Percentiles rank a stretch among this genome's conserved stretches.
Conservation (phyloP, 129 eudicot species). For the Saposhnikovia divaricata region DNA sequence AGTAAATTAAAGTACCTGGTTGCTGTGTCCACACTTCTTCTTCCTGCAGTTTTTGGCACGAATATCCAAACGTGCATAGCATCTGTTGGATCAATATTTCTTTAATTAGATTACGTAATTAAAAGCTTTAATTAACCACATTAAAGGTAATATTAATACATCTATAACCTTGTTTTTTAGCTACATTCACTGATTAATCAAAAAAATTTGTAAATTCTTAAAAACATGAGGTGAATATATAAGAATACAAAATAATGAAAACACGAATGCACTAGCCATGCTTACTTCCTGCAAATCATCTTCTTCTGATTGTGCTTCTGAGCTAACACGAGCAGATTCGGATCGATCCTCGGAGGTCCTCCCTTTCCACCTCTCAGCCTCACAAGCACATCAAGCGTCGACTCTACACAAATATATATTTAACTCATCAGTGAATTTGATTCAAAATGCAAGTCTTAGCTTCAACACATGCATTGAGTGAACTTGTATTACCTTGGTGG, state of each 20-base stretch:
- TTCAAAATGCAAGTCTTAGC: background rate
- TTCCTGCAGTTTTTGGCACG: background rate
- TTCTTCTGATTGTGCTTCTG: background rate
- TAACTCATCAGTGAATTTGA: no score
- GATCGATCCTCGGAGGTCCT: background rate
- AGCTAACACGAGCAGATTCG: background rate
- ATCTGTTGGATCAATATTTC: background rate
- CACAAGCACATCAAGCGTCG: background rate
- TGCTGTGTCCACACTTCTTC: conserved; percentile 1
- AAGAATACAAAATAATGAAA: no score
- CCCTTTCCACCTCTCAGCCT: background rate
- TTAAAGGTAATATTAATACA: no score
- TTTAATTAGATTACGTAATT: background rate
- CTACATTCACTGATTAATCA: no score
- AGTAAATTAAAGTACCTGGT: background rate
- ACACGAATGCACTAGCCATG: background rate
- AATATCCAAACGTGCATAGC: background rate
- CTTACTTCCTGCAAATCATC: conserved; percentile 1
- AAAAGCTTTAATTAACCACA: background rate
- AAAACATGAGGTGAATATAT: no score
- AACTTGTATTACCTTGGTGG: background rate
- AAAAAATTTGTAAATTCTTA: no score
- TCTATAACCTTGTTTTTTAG: no score
- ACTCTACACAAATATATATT: background rate
- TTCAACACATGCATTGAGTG: background rate